A percentile compares a stretch with the other conserved stretches of the same genome.
phyloP scores from a whole-genome alignment of 2,329 filamentous ascomycete genomes.

The Diplodia intermedia region DNA sequence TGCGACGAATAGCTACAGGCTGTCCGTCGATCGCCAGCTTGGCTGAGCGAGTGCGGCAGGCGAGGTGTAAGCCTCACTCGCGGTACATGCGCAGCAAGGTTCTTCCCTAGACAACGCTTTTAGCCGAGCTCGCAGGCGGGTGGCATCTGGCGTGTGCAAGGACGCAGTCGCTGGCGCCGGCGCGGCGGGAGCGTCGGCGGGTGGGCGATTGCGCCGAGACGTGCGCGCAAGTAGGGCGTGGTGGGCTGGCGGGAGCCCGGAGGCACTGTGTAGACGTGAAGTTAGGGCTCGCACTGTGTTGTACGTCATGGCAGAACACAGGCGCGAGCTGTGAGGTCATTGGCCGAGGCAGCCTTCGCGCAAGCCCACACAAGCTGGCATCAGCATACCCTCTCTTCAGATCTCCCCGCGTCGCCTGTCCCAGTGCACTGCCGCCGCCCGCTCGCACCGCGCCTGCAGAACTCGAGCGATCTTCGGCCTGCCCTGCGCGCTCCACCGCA shows the following conservation, averaged over 20 bases:
- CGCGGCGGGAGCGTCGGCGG: neutral
- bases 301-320: too few species aligned
- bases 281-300: too few species aligned
- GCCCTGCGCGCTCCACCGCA: neutral
- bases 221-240: too few species aligned
- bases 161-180: constrained; percentile 1
- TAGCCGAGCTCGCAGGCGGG: constrained; percentile 1
- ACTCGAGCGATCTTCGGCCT: constrained; percentile 10
- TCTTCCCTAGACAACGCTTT: neutral
- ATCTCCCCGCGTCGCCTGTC: too few species aligned
- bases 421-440: too few species aligned
- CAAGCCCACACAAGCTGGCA: too few species aligned
- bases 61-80: constrained; percentile 13
- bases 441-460: neutral
- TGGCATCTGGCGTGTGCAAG: neutral
- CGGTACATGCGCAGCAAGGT: neutral
- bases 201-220: too few species aligned
- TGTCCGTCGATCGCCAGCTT: constrained; percentile 14
- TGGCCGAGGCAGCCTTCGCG: too few species aligned
- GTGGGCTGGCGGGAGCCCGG: too few species aligned
- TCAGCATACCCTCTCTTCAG: too few species aligned
- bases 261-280: too few species aligned
- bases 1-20: neutral
- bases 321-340: too few species aligned
- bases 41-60: neutral